A percentile compares a stretch with the other conserved stretches of the same genome.
phyloP scores from a whole-genome alignment of 306 rosid genomes.

The Pterocarpus santalinus region DNA sequence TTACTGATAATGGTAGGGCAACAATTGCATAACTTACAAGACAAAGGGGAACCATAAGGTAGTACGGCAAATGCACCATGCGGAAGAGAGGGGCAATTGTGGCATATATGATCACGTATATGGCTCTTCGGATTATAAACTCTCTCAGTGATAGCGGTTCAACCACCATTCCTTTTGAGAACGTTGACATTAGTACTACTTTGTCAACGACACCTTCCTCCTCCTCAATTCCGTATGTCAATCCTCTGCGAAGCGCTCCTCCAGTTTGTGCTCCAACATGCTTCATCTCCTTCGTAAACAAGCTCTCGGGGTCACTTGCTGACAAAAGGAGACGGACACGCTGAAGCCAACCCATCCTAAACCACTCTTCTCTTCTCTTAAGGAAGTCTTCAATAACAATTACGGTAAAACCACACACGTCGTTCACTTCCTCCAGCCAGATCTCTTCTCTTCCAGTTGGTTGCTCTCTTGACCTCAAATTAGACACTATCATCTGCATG shows the following conservation, averaged over 20 bases:
- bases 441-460: conserved; percentile 22
- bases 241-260: conserved; percentile 4
- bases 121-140: too few relatives aligned
- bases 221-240: conserved; percentile 28
- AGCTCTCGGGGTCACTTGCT: neutral
- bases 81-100: too few relatives aligned
- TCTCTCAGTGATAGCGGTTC: neutral
- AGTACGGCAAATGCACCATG: too few relatives aligned
- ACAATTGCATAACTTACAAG: too few relatives aligned
- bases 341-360: neutral
- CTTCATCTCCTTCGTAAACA: conserved; percentile 32
- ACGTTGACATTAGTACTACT: neutral
- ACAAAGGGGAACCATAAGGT: too few relatives aligned
- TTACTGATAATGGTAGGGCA: too few relatives aligned
- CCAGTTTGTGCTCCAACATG: neutral
- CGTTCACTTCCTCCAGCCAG: conserved; percentile 35
- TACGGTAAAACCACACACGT: neutral
- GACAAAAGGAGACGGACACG: neutral
- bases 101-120: too few relatives aligned
- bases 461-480: neutral
- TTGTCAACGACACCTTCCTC: neutral
- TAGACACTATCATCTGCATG: neutral
- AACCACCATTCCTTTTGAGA: too few relatives aligned
- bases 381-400: conserved; percentile 3
- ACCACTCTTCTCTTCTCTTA: neutral